Base-by-base conservation (phyloP, 2,329 filamentous ascomycete species). In the Arthrobotrys musiformis region DNA sequence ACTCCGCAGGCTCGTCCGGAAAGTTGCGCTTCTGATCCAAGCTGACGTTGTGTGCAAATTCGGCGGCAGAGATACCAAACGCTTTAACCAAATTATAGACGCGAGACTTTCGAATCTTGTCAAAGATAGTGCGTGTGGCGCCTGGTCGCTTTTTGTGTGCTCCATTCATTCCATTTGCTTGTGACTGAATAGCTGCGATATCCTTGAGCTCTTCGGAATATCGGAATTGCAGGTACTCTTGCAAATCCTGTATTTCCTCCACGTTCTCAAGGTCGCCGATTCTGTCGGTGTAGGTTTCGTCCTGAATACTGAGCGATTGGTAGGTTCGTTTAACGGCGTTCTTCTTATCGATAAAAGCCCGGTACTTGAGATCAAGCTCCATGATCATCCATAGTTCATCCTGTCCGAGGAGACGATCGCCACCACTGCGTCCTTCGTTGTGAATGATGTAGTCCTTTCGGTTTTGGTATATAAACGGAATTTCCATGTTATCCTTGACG, bases 371-470 rank as follows among this genome's bases (percentile, higher is more conserved):
- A 82, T 99, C 95, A 64, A 96, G 88, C 81, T 99, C 95, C 46
- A 98, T 89, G 61, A 99, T 93, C 67, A 93, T 91, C 95, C 95
- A 99, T 1, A 99, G 85, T 81, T 99, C 94, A 79, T 93, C 92
- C 84, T 97, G 94, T 76, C 91, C 94, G 42, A 99, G 86, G 0
- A 99, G 88, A 83, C 96, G 96, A 79, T 94, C 91, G 70, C 90
- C 87, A 15, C 88, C 87, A 19, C n/a, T 42, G 79, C 89, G 86
- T 24, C 82, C 83, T 28, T 86, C 84, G 24, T 92, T 92, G 81
- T 98, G 93, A 70, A 99, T 96, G 48, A 99, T 88, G 82, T 98
- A 99, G 83, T 99, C 95, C 84, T 97, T 97, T 78, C 95, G 93
- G 82, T 99, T 95, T 83, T 97, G 94, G 84, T 97, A 97, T 80